These are phyloP conservation scores for Polyplosphaeria fusca DNA, from an alignment of 495 filamentous ascomycete genomes.

Conservation along the genomic window DNA sequence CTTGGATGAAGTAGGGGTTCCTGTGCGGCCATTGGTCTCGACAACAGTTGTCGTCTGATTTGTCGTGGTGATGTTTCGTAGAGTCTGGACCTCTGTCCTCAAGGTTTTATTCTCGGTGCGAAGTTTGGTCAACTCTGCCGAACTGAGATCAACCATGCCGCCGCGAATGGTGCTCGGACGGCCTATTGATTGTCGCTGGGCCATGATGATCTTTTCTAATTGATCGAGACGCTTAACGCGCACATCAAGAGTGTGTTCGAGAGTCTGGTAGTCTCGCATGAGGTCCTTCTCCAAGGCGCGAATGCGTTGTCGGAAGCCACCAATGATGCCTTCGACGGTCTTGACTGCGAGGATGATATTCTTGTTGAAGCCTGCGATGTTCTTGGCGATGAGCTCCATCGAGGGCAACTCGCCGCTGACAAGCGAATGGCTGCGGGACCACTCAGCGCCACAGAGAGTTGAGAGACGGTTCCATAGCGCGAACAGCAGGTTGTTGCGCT, in stretches of 20 bases:
- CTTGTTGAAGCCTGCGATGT: constrained; percentile 78
- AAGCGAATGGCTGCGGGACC: constrained; percentile 83
- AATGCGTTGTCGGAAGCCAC: constrained; percentile 76
- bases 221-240: constrained; percentile 84
- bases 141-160: constrained; percentile 39
- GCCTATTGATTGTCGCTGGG: constrained; percentile 30
- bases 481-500: constrained; percentile 84
- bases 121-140: constrained; percentile 63
- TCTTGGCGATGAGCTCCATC: constrained; percentile 71
- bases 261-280: constrained; percentile 81
- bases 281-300: constrained; percentile 82
- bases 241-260: constrained; percentile 75
- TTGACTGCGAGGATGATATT: constrained; percentile 86
- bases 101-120: constrained; percentile 77
- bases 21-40: constrained; percentile 33
- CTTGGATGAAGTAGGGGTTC: constrained; percentile 19
- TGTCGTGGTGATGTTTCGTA: constrained; percentile 49
- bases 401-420: constrained; percentile 83
- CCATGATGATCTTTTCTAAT: constrained; percentile 65
- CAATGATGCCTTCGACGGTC: constrained; percentile 76
- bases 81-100: constrained; percentile 75
- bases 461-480: constrained; percentile 84
- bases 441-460: constrained; percentile 82
- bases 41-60: background rate
- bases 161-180: constrained; percentile 29